Evolutionary conservation across 495 filamentous ascomycete genomes (phyloP), one percentile per base, ranked within the genome.

Genomic region (Podospora comata): DNA sequence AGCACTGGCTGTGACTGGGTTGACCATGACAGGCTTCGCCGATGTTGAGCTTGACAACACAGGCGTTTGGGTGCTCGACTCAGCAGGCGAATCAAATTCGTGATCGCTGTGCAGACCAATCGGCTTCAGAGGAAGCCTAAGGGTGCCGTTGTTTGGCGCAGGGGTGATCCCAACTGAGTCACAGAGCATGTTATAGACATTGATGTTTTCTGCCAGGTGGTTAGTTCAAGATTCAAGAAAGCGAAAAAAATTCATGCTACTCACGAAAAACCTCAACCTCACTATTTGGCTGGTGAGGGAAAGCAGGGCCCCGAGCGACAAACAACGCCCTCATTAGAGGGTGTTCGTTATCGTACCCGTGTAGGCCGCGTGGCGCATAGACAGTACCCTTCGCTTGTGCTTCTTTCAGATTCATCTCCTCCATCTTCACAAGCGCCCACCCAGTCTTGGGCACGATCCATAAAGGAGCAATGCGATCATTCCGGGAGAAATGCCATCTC

Each of bases 151-250:
- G 74, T 94, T 95, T 0, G 91, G 84, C 28, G 81, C 83, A 0
- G 89, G 89, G 6, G 75, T 70, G 62, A 97, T 80, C 5, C 88
- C 89, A 39, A 97, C 75, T 1, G 90, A 91, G 72, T 96, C 92
- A 73, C 93, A 98, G 39, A 99, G 76, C 62, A 98, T 91, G 71
- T 97, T 96, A 75, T 98, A 98, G 1, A 99, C 92, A 71, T 99
- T 93, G 66, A 84, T 91, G 68, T 99, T 99, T 86, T 95, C 90
- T 92, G 73, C n/a, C 9, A 64, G 4, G 30, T 58, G 34, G 65
- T 75, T 66, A 54, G 60, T 2, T 61, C 6, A 32, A 5, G 23
- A 7, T 32, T 32, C 9, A 3, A 34, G 18, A 16, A 53, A 15
- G 15, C 18, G 19, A 15, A 23, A 30, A 3, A 15, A 11, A 5